These are phyloP conservation scores for Penicillium sclerotiorum DNA, from an alignment of 2,329 filamentous ascomycete species.

Conservation along the genomic window DNA sequence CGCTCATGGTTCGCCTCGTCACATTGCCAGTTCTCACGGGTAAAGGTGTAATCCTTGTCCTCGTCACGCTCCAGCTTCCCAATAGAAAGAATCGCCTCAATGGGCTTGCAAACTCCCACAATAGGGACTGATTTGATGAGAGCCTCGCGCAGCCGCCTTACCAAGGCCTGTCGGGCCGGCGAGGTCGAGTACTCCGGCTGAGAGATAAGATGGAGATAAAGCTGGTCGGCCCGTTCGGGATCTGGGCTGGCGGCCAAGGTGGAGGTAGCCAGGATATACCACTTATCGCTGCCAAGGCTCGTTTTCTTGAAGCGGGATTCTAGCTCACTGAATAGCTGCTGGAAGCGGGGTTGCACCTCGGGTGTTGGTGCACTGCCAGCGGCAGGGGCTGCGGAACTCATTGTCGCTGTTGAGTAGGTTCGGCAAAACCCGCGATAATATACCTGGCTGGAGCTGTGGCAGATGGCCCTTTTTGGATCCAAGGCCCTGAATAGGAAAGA, in stretches of 20 bases:
- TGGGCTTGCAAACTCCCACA: constrained; percentile 64
- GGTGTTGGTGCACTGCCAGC: constrained; percentile 11
- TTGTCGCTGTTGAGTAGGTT: constrained; percentile 7
- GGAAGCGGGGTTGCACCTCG: constrained; percentile 30
- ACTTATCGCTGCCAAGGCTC: constrained; percentile 30
- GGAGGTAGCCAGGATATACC: constrained; percentile 42
- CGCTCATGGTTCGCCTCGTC: constrained; percentile 58
- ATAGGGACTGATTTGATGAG: constrained; percentile 62
- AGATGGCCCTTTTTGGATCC: background rate
- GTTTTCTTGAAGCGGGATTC: constrained; percentile 32
- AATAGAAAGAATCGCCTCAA: constrained; percentile 63
- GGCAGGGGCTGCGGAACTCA: constrained; percentile 16
- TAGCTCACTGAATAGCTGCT: constrained; percentile 32
- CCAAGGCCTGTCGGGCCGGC: constrained; percentile 34
- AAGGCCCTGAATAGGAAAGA: background rate
- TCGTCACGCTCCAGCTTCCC: constrained; percentile 54
- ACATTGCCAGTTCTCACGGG: constrained; percentile 61
- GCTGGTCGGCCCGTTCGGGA: constrained; percentile 54
- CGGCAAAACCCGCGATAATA: background rate
- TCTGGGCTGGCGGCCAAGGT: constrained; percentile 55
- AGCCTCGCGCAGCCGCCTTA: constrained; percentile 54
- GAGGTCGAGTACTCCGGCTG: constrained; percentile 48
- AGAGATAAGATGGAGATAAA: constrained; percentile 60
- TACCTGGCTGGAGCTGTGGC: background rate
- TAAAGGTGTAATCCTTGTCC: constrained; percentile 60